Evolutionary conservation across 192 early-diverging fungal species (phyloP), one percentile per base, ranked within the genome.

Genomic region (Backusella parvicylindrica): DNA sequence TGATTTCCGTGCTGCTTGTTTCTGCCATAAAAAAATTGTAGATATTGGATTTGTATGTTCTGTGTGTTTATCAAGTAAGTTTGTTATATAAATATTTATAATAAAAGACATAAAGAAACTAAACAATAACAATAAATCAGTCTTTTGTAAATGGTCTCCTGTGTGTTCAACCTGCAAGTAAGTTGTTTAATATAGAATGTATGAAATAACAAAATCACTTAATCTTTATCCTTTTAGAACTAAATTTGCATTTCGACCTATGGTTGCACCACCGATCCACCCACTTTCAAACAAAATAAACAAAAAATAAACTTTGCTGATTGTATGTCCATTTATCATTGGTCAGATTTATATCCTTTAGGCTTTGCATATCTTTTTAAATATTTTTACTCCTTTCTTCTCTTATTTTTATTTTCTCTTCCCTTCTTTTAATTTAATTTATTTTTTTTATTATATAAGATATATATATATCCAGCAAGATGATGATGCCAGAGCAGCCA

Each of bases 1-100:
- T 0, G 96, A 99, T 82, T 99, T 96, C 76, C 80, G 96, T 13
- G 94, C 98, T 7, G 92, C 95, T 0, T 99, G 98, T 78, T 99
- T 99, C 69, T 99, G 98, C 79, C 98, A 99, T 83, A 96, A 95
- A 76, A 89, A 87, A 60, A 91, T 95, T 41, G 91, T 98, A 15
- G 94, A 96, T 76, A 88, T 98, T 74, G 98, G 96, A 0, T 98
- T 88, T 83, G 98, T 99, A n/a, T 99, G 98, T 79, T 97, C 96
- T 1, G 97, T 98, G 13, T 99, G 98, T 76, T 80, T 99, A 32
- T 97, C 98, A 18, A 97, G 94, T 95, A 89, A 80, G 81, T 73
- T 6, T 23, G 12, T 37, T 12, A 31, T 38, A 53, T 30, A 28
- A 9, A 13, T 30, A n/a, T n/a, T n/a, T n/a, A n/a, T n/a, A n/a